Percentiles rank a stretch among this genome's conserved stretches.
Evolutionary conservation across 768 basidiomycete species (phyloP).

Genomic region (Kondoa subrosea): DNA sequence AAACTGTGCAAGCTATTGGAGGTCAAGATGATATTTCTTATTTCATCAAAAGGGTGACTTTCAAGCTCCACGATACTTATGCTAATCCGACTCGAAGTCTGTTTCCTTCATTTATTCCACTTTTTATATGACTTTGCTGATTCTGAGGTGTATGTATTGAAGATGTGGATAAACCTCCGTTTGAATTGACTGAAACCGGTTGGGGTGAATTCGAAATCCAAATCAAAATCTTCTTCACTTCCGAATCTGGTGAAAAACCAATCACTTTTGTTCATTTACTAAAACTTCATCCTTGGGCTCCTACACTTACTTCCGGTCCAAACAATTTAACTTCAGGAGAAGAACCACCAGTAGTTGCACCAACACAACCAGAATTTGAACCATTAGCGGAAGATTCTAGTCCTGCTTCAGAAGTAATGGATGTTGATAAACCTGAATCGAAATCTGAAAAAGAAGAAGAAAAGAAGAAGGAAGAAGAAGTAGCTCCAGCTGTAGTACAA

Average conservation of each 20-base stretch:
- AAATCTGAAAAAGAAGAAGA: not conserved
- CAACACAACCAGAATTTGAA: slow-evolving; percentile 8
- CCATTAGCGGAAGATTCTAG: slow-evolving; percentile 9
- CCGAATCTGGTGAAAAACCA: slow-evolving; percentile 80
- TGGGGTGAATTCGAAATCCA: slow-evolving; percentile 99
- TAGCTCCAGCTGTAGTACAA: not conserved
- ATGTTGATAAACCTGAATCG: not conserved
- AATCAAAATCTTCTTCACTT: slow-evolving; percentile 73
- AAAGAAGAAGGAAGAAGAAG: not conserved
- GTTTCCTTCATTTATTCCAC: not conserved
- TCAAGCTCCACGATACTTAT: slow-evolving; percentile 96
- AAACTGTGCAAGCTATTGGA: slow-evolving; percentile 22
- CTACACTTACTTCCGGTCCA: slow-evolving; percentile 18
- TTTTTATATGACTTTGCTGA: not conserved
- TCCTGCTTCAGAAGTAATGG: slow-evolving; percentile 8
- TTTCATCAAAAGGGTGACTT: slow-evolving; percentile 87
- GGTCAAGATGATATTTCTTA: slow-evolving; percentile 39
- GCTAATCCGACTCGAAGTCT: slow-evolving; percentile 71
- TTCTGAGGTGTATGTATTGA: slow-evolving; percentile 3
- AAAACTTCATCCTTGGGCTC: slow-evolving; percentile 73
- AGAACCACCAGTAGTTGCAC: slow-evolving; percentile 6
- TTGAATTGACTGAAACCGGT: slow-evolving; percentile 88
- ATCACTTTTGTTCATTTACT: slow-evolving; percentile 78
- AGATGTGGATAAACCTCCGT: slow-evolving; percentile 87
- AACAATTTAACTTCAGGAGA: slow-evolving; percentile 17